Base-by-base conservation (phyloP, 306 rosid genomes). In the Rosa multiflora region DNA sequence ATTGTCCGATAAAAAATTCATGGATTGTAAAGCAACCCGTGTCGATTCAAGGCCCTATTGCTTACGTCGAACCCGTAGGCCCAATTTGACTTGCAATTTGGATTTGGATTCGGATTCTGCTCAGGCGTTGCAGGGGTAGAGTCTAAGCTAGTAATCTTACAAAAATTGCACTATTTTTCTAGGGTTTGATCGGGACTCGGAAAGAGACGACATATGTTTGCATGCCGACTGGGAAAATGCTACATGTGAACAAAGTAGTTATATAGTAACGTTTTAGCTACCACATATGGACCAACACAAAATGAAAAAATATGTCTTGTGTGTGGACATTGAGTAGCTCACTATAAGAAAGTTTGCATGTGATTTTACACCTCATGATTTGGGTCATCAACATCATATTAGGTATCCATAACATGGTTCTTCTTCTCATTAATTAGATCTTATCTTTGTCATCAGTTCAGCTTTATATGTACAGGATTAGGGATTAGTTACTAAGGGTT, bases 211-310 rank as follows among this genome's bases (percentile, higher is more conserved):
- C 47, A 20, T 7, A 8, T 17, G 17, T 35, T 64, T 39, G 48
- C 71, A 67, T 67, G 70, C 23, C 47, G 26, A 6, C 71, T 15
- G 37, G 5, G 47, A 37, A 37, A 66, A 3, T 66, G 71, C 26
- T 7, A 17, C 48, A 35, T 66, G 23, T 66, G 71, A 37, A 35
- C 11, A 5, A 2, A 26, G 8, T 12, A 2, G 18, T 5, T 64
- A 47, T 66, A 66, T 39, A 39, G 71, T 67, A 39, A 67, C 48
- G 71, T 67, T 39, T 67, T 15, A 18, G 47, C 71, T 17, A 67
- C 17, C 68, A 26, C 39, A 5, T 10, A 32, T 6, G 71, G 43
- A 39, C 71, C 26, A 67, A 10, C 14, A 39, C 26, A 39, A 66
- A 47, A 66, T 37, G 26, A 11, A 39, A 63, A 29, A 23, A 7